These are phyloP conservation scores for Talinum fruticosum DNA, from an alignment of 148 eudicot species.

Conservation along the genomic window DNA sequence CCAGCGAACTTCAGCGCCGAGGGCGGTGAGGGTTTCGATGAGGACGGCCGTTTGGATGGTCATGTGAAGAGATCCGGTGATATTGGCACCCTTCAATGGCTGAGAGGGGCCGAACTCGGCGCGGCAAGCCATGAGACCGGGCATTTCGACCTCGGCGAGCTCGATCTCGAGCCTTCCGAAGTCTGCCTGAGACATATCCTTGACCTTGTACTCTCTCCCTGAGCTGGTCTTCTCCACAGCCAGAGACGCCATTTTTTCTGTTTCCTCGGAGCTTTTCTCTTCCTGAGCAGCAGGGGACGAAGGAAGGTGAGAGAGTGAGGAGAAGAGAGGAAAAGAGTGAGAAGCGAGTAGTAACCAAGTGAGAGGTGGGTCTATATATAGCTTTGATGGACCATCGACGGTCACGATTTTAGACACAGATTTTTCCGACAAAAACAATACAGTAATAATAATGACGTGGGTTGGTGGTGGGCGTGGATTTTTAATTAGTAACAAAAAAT, in stretches of 20 bases:
- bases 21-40: slow-evolving; percentile 86
- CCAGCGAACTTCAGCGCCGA: slow-evolving; percentile 97
- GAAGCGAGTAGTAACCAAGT: slow-evolving; percentile 14
- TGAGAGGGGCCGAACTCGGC: slow-evolving; percentile 81
- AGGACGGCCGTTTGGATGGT: slow-evolving; percentile 94
- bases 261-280: not conserved
- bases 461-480: not conserved
- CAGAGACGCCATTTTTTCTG: slow-evolving; percentile 46
- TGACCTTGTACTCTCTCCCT: slow-evolving; percentile 93
- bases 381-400: slow-evolving; percentile 32
- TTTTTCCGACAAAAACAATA: not conserved
- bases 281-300: not conserved
- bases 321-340: slow-evolving; percentile 5
- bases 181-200: slow-evolving; percentile 96
- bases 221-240: slow-evolving; percentile 77
- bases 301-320: not conserved
- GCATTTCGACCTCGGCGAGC: slow-evolving; percentile 97
- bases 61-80: slow-evolving; percentile 95
- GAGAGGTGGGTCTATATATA: slow-evolving; percentile 40
- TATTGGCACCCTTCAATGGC: slow-evolving; percentile 83
- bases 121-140: slow-evolving; percentile 84
- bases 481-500: not conserved
- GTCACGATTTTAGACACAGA: slow-evolving; percentile 25
- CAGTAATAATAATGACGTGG: not conserved
- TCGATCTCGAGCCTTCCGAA: slow-evolving; percentile 96